Percentiles rank a stretch among this genome's conserved stretches.
Evolutionary conservation across 2,329 filamentous ascomycete genomes (phyloP).

Genomic region (Colletotrichum lini): DNA sequence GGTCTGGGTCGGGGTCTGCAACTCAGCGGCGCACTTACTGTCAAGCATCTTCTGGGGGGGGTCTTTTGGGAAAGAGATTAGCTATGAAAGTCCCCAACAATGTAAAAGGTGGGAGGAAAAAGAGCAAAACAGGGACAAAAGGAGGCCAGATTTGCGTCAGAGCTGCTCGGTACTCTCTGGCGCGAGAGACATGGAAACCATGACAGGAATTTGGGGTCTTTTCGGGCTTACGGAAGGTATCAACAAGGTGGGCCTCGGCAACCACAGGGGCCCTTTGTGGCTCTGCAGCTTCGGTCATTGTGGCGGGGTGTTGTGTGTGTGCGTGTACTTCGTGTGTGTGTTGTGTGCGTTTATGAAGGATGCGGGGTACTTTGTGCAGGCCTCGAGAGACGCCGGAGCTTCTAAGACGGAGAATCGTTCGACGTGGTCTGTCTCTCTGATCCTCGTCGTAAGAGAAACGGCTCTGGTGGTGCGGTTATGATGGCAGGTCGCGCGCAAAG

Average conservation of each 20-base stretch:
- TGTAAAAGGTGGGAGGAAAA: not conserved
- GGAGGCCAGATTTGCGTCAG: not conserved
- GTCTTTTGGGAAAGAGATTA: constrained; percentile 57
- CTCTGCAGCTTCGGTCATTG: constrained; percentile 61
- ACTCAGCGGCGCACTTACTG: constrained; percentile 64
- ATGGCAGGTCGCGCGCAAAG: constrained; percentile 27
- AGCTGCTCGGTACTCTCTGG: constrained; percentile 12
- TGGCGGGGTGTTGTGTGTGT: constrained; percentile 43
- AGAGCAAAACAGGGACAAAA: not conserved
- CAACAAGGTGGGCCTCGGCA: constrained; percentile 81
- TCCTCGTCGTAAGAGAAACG: constrained; percentile 32
- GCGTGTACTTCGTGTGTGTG: not conserved
- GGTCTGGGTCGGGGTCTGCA: constrained; percentile 30
- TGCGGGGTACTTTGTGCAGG: constrained; percentile 41
- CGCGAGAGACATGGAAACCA: constrained; percentile 5
- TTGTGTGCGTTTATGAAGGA: constrained; percentile 38
- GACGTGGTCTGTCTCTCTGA: constrained; percentile 31
- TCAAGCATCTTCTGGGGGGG: constrained; percentile 77
- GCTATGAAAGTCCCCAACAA: constrained; percentile 32
- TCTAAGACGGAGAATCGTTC: constrained; percentile 28
- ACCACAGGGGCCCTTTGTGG: constrained; percentile 71
- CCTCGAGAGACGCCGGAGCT: constrained; percentile 27
- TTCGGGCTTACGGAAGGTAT: constrained; percentile 75
- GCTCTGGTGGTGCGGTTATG: constrained; percentile 25
- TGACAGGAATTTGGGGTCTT: constrained; percentile 32